Percentiles rank a stretch among this genome's conserved stretches.
Evolutionary conservation across 169 alveolate species (phyloP).

Genomic region (Plasmodium gallinaceum): DNA sequence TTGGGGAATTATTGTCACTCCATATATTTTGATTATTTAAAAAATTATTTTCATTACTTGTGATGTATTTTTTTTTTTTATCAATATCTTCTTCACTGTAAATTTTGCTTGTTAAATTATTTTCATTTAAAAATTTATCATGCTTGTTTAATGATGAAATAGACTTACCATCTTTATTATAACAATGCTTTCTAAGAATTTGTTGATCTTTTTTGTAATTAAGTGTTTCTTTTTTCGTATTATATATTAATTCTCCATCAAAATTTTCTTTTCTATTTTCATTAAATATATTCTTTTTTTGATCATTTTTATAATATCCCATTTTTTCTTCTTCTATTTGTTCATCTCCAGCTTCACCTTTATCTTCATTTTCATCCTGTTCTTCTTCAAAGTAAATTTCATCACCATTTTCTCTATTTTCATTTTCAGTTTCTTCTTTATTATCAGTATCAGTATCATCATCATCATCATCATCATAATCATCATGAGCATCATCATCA

Average conservation of each 20-base stretch:
- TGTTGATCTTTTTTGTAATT: not conserved
- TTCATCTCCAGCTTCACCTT: not conserved
- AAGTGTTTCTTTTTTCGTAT: not conserved
- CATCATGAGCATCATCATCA: no score
- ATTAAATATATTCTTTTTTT: no score
- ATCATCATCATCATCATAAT: not conserved
- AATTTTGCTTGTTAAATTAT: not conserved
- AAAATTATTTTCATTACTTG: not conserved
- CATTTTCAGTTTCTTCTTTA: slow-evolving; percentile 1
- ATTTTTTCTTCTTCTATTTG: not conserved
- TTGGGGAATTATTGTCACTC: not conserved
- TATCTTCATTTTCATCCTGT: not conserved
- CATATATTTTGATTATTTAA: not conserved
- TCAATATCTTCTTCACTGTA: not conserved
- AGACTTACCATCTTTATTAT: not conserved
- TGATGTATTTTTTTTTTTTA: not conserved
- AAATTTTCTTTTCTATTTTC: no score
- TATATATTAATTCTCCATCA: not conserved
- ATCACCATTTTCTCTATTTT: not conserved
- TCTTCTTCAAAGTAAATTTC: not conserved
- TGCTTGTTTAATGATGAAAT: not conserved
- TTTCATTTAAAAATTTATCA: not conserved
- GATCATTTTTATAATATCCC: no score
- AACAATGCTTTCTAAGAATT: not conserved
- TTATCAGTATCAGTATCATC: not conserved